Evolutionary conservation across 164 flowering plant genomes (phyloP).

Genomic region (Kalanchoe fedtschenkoi): DNA sequence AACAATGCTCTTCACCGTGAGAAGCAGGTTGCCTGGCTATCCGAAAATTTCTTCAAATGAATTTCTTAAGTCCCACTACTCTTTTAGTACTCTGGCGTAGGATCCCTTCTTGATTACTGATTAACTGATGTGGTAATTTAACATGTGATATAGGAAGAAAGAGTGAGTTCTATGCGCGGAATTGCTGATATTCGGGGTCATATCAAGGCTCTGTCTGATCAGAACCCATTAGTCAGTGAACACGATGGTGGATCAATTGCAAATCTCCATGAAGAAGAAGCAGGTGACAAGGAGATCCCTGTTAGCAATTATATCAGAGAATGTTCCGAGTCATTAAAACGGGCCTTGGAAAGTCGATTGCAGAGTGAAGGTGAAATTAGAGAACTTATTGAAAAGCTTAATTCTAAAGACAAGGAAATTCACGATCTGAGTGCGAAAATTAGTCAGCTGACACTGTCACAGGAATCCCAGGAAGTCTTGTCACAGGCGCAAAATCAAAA

Average conservation of each 20-base stretch:
- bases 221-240: conserved; percentile 13
- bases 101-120: neutral
- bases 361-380: conserved; percentile 33
- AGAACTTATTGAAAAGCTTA: conserved; percentile 37
- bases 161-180: conserved; percentile 27
- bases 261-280: conserved; percentile 16
- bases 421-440: conserved; percentile 45
- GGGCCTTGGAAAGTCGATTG: conserved; percentile 24
- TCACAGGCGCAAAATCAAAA: conserved; percentile 24
- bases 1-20: conserved; percentile 33
- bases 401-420: conserved; percentile 48
- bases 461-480: conserved; percentile 18
- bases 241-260: conserved; percentile 15
- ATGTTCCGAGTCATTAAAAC: conserved; percentile 35
- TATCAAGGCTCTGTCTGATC: conserved; percentile 24
- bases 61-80: neutral
- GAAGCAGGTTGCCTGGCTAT: conserved; percentile 25
- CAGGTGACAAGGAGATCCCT: conserved; percentile 13
- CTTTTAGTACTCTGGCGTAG: neutral
- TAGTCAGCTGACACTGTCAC: conserved; percentile 30
- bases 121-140: neutral
- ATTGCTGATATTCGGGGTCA: conserved; percentile 24
- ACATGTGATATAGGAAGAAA: conserved; percentile 54
- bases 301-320: conserved; percentile 35
- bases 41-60: neutral